phyloP scores from a whole-genome alignment of 345 rosid species.

The Chamaenerion angustifolium region DNA sequence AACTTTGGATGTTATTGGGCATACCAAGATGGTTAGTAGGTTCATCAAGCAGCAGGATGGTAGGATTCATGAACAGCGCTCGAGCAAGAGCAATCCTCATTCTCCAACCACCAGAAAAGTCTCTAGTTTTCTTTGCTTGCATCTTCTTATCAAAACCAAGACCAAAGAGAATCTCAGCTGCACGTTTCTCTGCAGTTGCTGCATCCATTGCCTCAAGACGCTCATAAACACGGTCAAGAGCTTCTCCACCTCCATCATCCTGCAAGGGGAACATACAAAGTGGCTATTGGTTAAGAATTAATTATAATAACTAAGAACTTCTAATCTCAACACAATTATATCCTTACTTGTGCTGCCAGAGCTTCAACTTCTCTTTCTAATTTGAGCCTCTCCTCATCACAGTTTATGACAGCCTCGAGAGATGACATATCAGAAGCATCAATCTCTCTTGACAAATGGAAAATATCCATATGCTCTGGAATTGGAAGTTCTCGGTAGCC shows the following conservation, averaged over 20 bases:
- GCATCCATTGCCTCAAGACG: conserved; percentile 89
- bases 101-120: conserved; percentile 99
- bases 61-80: conserved; percentile 89
- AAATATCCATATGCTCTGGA: conserved; percentile 94
- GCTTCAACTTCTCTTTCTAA: conserved; percentile 84
- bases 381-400: conserved; percentile 89
- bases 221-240: conserved; percentile 81
- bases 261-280: conserved; percentile 6
- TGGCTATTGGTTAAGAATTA: not conserved
- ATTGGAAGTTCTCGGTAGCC: conserved; percentile 87
- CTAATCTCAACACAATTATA: too few species aligned
- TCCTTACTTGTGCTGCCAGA: conserved; percentile 48
- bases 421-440: conserved; percentile 97
- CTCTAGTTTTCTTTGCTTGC: conserved; percentile 86
- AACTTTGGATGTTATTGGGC: not conserved
- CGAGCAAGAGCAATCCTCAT: conserved; percentile 98
- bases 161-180: conserved; percentile 91
- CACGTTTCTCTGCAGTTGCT: conserved; percentile 96
- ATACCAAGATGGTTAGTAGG: conserved; percentile 95
- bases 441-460: conserved; percentile 74
- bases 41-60: conserved; percentile 88
- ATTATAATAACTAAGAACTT: too few species aligned
- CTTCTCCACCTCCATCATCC: conserved; percentile 98
- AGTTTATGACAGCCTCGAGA: conserved; percentile 71
- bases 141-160: conserved; percentile 87